Evolutionary conservation across 768 basidiomycete species (phyloP), one percentile per base, ranked within the genome.

Genomic region (Russula virescens): DNA sequence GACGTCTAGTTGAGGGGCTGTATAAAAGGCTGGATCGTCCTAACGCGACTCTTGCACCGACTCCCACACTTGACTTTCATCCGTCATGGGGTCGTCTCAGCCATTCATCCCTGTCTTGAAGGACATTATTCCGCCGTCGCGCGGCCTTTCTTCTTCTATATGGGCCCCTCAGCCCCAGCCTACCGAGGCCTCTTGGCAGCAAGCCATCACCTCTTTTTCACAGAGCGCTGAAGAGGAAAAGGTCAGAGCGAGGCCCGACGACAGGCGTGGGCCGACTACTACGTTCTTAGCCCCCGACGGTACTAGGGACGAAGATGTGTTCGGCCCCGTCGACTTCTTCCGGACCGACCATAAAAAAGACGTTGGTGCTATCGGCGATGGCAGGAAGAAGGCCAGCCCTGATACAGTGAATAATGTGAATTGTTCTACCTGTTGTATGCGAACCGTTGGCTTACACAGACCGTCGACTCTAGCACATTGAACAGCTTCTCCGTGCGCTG

Each of bases 81-180:
- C 47, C 52, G 21, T 42, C 48, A 67, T 67, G 66, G 66, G 47
- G 42, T 54, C 60, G n/a, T 62, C 58, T 57, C 67, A 66, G 55
- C 61, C 65, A 13, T 63, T 68, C 53, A 40, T 63, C 23, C 64
- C 65, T 6, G n/a, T 59, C 42, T 54, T 56, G 48, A 62, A 68
- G 58, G 45, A 61, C 34, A 42, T 60, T 48, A 58, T 58, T 26
- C 63, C 61, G 10, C 61, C 67, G 7, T 68, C 67, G 28, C 67
- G 67, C 47, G 10, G 61, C 26, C 58, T 68, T 19, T 59, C 69
- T 1, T 63, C 74, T 4, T 89, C 88, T 55, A 91, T 92, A 65
- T 92, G 89, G 89, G 90, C 90, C 0, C 89, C 89, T 9, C 88
- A 87, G 70, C 87, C 88, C 4, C 88, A 86, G 71, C 81, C 82